A percentile compares a stretch with the other conserved stretches of the same genome.
Evolutionary conservation across 2,329 filamentous ascomycete species (phyloP).

Genomic region (Cercospora brassicicola): DNA sequence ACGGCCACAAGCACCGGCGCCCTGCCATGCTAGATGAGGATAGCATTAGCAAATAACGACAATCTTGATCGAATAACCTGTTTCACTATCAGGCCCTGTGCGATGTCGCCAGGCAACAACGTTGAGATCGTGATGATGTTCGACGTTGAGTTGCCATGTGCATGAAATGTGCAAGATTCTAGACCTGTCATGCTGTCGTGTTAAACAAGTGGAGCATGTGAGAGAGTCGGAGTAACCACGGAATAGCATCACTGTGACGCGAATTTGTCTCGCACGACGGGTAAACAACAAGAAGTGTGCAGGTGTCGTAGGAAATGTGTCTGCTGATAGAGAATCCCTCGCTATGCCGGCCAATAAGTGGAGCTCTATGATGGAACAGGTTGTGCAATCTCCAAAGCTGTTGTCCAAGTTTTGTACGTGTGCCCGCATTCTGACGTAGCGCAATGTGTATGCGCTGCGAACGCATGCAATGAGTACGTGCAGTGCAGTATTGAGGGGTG

Average conservation of each 20-base stretch:
- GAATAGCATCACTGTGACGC: conserved; percentile 14
- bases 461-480: conserved; percentile 3
- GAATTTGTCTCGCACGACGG: not conserved
- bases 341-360: conserved; percentile 12
- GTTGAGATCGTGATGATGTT: conserved; percentile 4
- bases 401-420: conserved; percentile 6
- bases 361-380: conserved; percentile 4
- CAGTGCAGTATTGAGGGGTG: not conserved
- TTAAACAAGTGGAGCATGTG: conserved; percentile 3
- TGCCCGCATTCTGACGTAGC: conserved; percentile 14
- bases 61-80: not conserved
- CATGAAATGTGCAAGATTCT: not conserved
- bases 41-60: not conserved
- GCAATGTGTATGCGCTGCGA: not conserved
- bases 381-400: not conserved
- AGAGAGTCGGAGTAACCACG: not conserved
- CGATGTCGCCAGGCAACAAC: conserved; percentile 5
- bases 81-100: not conserved
- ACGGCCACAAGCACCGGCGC: conserved; percentile 11
- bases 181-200: not conserved
- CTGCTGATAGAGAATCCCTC: conserved; percentile 10
- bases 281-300: conserved; percentile 2
- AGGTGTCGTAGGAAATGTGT: not conserved
- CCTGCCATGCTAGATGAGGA: conserved; percentile 12
- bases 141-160: not conserved